Evolutionary conservation across 352 stramenopile genomes (phyloP), one percentile per base, ranked within the genome.

Genomic region (Phytophthora pistaciae): DNA sequence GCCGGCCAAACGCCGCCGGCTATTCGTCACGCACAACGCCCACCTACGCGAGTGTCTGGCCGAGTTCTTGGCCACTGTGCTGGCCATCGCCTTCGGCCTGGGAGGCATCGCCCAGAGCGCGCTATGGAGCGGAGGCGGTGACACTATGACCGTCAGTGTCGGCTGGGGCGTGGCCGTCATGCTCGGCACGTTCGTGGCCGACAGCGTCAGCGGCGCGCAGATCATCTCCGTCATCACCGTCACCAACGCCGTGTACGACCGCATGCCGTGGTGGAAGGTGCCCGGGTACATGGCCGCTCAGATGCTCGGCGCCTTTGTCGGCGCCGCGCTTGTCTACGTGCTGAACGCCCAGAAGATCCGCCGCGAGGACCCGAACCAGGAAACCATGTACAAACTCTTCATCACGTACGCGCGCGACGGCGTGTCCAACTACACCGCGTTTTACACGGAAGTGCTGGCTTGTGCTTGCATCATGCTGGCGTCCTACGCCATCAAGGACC

Each of bases 111-210:
- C 71, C 11, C 77, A 90, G 80, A 75, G 72, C 6, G 71, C 59
- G 1, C 64, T 90, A 3, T 88, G 77, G 59, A 70, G 72, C 20
- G 73, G 70, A 31, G 68, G 59, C 20, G 80, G 78, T 25, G 79
- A 83, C 49, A 83, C 68, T 9, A 68, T 87, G 44, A 88, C 80
- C 27, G 83, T 90, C 70, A 88, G 74, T 46, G 50, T 91, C 2
- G 79, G 62, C 21, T 90, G 84, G 80, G 82, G 84, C 20, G 68
- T 91, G 50, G 84, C 70, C 21, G 74, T 91, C 49, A 87, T 91
- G 76, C 52, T 89, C 21, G 84, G 71, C 20, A 78, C 88, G 11
- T 81, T 88, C 60, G 53, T 66, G 3, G 70, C 71, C 1, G 80
- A 81, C 6, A 80, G 73, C 23, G 58, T 85, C 5, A 87, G 77